A percentile compares a stretch with the other conserved stretches of the same genome.
phyloP scores from a whole-genome alignment of 139 green algal genomes.

The Closterium sp. region DNA sequence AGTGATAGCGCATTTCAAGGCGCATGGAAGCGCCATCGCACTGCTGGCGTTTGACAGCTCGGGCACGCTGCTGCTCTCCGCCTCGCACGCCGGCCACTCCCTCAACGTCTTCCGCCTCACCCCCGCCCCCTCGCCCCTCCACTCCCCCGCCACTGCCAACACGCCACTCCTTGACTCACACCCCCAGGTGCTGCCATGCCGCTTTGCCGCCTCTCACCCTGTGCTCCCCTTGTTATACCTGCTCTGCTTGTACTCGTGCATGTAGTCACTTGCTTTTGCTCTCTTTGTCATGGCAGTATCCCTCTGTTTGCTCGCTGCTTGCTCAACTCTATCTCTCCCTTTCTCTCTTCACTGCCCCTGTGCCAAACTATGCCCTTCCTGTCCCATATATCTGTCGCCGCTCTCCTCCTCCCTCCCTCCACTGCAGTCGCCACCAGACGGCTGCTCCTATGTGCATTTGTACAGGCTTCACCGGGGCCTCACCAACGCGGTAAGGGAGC shows the following conservation, averaged over 20 bases:
- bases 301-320: too few species aligned
- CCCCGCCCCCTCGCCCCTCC: not conserved
- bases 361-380: too few species aligned
- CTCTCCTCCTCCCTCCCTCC: not conserved
- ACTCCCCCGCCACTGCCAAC: not conserved
- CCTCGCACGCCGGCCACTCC: slow-evolving; percentile 61
- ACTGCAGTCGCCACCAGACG: not conserved
- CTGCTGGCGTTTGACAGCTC: slow-evolving; percentile 60
- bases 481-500: slow-evolving; percentile 60
- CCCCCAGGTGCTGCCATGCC: not conserved
- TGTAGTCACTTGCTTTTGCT: too few species aligned
- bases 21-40: slow-evolving; percentile 57
- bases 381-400: not conserved
- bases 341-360: too few species aligned
- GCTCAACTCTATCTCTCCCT: too few species aligned
- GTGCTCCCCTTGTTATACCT: too few species aligned
- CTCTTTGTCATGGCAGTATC: too few species aligned
- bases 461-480: slow-evolving; percentile 71
- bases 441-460: slow-evolving; percentile 51
- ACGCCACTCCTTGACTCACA: not conserved
- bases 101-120: slow-evolving; percentile 60
- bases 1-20: slow-evolving; percentile 62
- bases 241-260: too few species aligned
- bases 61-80: slow-evolving; percentile 64
- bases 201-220: not conserved